Conservation (phyloP, 2,329 filamentous ascomycete species). For the Ophiostoma perfectum region DNA sequence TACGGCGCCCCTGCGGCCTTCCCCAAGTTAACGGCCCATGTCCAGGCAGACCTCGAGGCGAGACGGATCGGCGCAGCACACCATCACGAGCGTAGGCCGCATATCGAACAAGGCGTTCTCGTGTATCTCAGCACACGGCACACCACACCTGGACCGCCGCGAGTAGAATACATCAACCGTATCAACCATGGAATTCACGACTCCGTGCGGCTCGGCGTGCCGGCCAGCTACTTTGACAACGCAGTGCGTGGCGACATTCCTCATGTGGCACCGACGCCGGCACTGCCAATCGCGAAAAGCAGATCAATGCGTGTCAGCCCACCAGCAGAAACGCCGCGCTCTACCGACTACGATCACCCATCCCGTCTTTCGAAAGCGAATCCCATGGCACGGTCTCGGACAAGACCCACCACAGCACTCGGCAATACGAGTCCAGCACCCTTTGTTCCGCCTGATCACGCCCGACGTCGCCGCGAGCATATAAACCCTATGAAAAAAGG, state of each 20-base stretch:
- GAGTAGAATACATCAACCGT: constrained; percentile 38
- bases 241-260: not conserved
- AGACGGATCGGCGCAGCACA: not conserved
- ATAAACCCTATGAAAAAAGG: no score
- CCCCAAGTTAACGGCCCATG: not conserved
- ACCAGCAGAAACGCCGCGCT: no score
- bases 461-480: no score
- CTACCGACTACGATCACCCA: no score
- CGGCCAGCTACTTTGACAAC: constrained; percentile 3
- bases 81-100: not conserved
- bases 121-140: constrained; percentile 38
- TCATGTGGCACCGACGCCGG: not conserved
- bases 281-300: no score
- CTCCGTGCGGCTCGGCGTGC: constrained; percentile 33
- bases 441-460: no score
- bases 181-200: constrained; percentile 38
- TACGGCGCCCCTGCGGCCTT: constrained; percentile 27
- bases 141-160: constrained; percentile 34
- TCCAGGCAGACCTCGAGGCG: not conserved
- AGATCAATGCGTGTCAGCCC: no score
- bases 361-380: no score
- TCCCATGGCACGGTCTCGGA: no score
- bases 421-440: no score
- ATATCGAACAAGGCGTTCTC: constrained; percentile 25
- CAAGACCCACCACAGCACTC: no score